phyloP scores from a whole-genome alignment of 345 rosid genomes.

The Excoecaria cochinchinensis region DNA sequence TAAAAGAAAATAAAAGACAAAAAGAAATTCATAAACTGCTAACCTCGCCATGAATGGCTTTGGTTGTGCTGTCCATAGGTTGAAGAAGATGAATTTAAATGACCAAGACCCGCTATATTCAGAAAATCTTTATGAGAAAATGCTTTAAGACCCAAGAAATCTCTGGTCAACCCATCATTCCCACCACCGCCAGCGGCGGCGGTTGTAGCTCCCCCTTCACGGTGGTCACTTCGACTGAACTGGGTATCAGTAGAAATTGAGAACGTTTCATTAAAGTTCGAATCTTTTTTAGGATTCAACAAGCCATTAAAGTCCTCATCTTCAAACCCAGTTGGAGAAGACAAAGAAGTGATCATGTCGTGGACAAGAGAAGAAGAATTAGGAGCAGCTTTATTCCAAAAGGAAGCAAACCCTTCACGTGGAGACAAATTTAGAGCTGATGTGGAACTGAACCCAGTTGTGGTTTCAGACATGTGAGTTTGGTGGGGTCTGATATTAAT shows the following conservation, averaged over 20 bases:
- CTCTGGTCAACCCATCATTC: slow-evolving; percentile 45
- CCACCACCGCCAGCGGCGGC: neutral
- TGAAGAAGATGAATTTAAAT: slow-evolving; percentile 23
- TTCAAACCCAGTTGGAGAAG: slow-evolving; percentile 27
- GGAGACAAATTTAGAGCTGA: slow-evolving; percentile 25
- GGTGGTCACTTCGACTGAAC: neutral
- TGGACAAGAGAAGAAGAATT: slow-evolving; percentile 27
- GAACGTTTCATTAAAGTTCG: slow-evolving; percentile 15
- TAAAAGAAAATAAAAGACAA: neutral
- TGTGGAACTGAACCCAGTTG: slow-evolving; percentile 17
- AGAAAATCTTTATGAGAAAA: slow-evolving; percentile 36
- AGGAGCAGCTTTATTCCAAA: slow-evolving; percentile 41
- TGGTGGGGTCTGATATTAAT: slow-evolving; percentile 28
- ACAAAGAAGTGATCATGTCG: slow-evolving; percentile 27
- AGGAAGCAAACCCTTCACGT: slow-evolving; percentile 38
- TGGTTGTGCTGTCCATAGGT: slow-evolving; percentile 28
- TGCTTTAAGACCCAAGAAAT: slow-evolving; percentile 56
- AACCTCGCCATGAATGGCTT: slow-evolving; percentile 41
- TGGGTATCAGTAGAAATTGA: slow-evolving; percentile 19
- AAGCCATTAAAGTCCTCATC: slow-evolving; percentile 29
- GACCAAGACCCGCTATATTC: slow-evolving; percentile 26
- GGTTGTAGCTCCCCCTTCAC: slow-evolving; percentile 7
- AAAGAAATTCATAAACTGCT: neutral
- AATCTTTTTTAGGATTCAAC: slow-evolving; percentile 17
- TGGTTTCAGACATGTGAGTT: slow-evolving; percentile 24